These are phyloP conservation scores for Actinidia arguta DNA, from an alignment of 179 eudicot genomes.

Conservation along the genomic window DNA sequence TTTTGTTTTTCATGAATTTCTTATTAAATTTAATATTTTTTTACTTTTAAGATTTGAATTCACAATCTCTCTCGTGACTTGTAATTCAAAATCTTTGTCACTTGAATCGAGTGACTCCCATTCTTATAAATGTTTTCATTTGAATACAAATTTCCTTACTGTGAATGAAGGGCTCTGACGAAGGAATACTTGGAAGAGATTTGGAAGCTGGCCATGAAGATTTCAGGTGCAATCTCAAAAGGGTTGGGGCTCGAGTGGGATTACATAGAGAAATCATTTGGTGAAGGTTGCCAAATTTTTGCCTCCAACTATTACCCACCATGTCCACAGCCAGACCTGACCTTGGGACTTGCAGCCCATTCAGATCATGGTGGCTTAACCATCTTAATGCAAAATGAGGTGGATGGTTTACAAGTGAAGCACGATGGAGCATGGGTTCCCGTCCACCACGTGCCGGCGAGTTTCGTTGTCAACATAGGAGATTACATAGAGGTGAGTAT, in stretches of 20 bases:
- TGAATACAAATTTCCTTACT: too few relatives aligned
- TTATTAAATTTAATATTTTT: too few relatives aligned
- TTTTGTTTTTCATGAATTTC: too few relatives aligned
- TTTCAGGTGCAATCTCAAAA: slow-evolving; percentile 3
- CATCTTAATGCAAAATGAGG: slow-evolving; percentile 19
- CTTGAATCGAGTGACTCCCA: too few relatives aligned
- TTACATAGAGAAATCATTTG: slow-evolving; percentile 4
- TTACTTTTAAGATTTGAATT: too few relatives aligned
- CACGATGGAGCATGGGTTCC: slow-evolving; percentile 25
- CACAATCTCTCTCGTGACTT: too few relatives aligned
- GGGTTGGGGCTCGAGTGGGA: not conserved
- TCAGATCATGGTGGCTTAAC: slow-evolving; percentile 31
- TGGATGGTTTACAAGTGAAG: slow-evolving; percentile 22
- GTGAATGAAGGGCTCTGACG: not conserved
- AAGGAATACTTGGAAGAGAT: not conserved
- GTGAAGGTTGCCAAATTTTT: slow-evolving; percentile 5
- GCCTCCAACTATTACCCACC: slow-evolving; percentile 14
- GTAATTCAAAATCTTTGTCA: too few relatives aligned
- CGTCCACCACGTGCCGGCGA: slow-evolving; percentile 17
- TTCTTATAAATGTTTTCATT: too few relatives aligned
- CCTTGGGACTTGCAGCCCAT: slow-evolving; percentile 12
- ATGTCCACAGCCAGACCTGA: slow-evolving; percentile 6
- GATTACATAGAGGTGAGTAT: slow-evolving; percentile 26
- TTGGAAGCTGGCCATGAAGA: not conserved
- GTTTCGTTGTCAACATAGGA: slow-evolving; percentile 27